A percentile compares a stretch with the other conserved stretches of the same genome.
Evolutionary conservation across 2,329 filamentous ascomycete genomes (phyloP).

Genomic region (Colletotrichum tamarilloi): DNA sequence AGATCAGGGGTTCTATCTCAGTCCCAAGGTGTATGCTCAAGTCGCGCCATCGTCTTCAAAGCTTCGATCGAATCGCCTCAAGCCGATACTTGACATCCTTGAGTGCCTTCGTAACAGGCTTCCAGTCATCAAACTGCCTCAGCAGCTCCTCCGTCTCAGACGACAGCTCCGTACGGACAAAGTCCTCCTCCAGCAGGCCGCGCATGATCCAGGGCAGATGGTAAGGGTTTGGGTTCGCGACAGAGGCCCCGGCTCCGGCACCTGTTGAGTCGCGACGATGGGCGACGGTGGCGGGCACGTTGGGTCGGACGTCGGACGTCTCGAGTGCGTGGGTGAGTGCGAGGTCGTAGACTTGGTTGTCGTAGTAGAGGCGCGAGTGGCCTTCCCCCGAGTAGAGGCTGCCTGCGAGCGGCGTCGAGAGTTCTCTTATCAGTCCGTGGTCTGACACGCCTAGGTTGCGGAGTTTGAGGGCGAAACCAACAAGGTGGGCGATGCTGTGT

Average conservation of each 20-base stretch:
- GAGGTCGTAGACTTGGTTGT: constrained; percentile 84
- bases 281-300: constrained; percentile 39
- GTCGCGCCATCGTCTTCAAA: constrained; percentile 53
- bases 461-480: constrained; percentile 92
- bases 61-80: constrained; percentile 89
- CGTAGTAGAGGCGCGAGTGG: constrained; percentile 93
- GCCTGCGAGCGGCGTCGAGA: constrained; percentile 88
- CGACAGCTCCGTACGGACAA: constrained; percentile 84
- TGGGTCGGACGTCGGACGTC: constrained; percentile 66
- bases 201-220: constrained; percentile 96
- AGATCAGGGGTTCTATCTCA: neutral
- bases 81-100: constrained; percentile 97
- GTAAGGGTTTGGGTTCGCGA: constrained; percentile 80
- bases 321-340: constrained; percentile 80
- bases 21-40: no score
- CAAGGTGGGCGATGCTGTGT: constrained; percentile 80
- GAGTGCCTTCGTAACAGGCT: constrained; percentile 86
- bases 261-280: neutral
- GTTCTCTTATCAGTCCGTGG: constrained; percentile 90
- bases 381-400: constrained; percentile 93
- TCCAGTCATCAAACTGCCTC: constrained; percentile 94
- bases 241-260: constrained; percentile 36
- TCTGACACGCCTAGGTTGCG: constrained; percentile 94
- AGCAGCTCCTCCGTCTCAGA: constrained; percentile 83
- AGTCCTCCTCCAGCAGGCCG: constrained; percentile 89